Evolutionary conservation across 2,329 filamentous ascomycete genomes (phyloP).

Genomic region (Trichoderma lentiforme): DNA sequence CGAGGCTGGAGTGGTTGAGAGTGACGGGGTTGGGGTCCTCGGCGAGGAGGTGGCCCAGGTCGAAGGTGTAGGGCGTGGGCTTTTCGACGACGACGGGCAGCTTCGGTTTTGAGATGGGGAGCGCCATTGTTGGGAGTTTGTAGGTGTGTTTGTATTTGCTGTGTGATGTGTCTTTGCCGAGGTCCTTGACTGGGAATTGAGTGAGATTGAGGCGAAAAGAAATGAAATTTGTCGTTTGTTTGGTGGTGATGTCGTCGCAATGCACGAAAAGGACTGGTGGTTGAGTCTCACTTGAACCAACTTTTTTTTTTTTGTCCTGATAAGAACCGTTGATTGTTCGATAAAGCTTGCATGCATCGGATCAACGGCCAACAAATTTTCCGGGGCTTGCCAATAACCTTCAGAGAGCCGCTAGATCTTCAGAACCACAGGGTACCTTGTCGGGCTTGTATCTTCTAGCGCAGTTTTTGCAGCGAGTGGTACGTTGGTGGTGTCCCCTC

Average conservation of each 20-base stretch:
- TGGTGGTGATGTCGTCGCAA: background rate
- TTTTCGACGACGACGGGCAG: conserved; percentile 68
- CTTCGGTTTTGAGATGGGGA: conserved; percentile 42
- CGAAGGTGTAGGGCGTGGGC: conserved; percentile 87
- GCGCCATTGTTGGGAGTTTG: conserved; percentile 30
- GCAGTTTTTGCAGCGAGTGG: background rate
- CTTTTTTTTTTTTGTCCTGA: conserved; percentile 30
- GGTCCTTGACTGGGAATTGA: background rate
- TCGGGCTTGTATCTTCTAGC: background rate
- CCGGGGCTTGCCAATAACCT: conserved; percentile 2
- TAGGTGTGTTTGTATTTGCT: background rate
- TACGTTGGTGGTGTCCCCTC: background rate
- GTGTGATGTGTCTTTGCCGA: background rate
- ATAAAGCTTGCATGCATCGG: conserved; percentile 22
- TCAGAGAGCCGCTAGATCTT: background rate
- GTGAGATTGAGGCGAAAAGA: background rate
- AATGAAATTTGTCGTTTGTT: background rate
- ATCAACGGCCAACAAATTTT: conserved; percentile 32
- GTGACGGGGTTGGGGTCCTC: conserved; percentile 82
- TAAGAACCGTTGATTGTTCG: conserved; percentile 22
- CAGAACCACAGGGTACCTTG: background rate
- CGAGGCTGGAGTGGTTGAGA: conserved; percentile 51
- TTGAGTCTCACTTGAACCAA: background rate
- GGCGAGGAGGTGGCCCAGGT: conserved; percentile 82
- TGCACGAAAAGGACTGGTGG: background rate